Evolutionary conservation across 805 yeast species (phyloP), one percentile per base, ranked within the genome.

Genomic region (Ogataea glucozyma): DNA sequence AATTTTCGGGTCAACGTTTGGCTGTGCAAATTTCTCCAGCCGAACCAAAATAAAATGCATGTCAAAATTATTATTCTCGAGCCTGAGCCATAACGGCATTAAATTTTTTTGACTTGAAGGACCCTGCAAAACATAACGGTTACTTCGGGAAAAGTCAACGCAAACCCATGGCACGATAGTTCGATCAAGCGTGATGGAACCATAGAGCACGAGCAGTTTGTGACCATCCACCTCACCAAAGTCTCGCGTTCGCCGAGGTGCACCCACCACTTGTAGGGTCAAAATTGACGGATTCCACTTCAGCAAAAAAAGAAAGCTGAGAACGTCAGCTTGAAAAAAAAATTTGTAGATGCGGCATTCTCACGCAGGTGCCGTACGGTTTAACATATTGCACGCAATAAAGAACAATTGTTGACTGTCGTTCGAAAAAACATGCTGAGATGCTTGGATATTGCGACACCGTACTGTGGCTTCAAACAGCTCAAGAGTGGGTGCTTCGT

Each of bases 341-440:
- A 22, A 22, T 22, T 22, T 22, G 11, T 22, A 8, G 35, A 9
- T 31, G 35, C 35, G 35, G 35, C 35, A 31, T 31, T 31, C 26
- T 31, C 11, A 20, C 11, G 16, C 17, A 31, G 16, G 35, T 31
- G 35, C 35, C 35, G 35, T 31, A 20, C n/a, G 35, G 6, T 12
- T 19, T 13, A 31, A 13, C 21, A 13, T n/a, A 18, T 20, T 16
- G 35, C 35, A 31, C 18, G 24, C 26, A 11, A n/a, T 31, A 12
- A 26, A 18, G 26, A 20, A 31, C 35, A 31, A 31, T 31, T 26
- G 11, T 4, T n/a, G 9, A 4, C 26, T 20, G 11, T 19, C 3
- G 12, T 8, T 19, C 20, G 17, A 31, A 31, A 19, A 19, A 11
- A 20, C 6, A 9, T 6, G 4, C 8, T 17, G n/a, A 30, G 18